Evolutionary conservation across 1,284 basidiomycete species (phyloP).

Genomic region (Cutaneotrichosporon mucoides): DNA sequence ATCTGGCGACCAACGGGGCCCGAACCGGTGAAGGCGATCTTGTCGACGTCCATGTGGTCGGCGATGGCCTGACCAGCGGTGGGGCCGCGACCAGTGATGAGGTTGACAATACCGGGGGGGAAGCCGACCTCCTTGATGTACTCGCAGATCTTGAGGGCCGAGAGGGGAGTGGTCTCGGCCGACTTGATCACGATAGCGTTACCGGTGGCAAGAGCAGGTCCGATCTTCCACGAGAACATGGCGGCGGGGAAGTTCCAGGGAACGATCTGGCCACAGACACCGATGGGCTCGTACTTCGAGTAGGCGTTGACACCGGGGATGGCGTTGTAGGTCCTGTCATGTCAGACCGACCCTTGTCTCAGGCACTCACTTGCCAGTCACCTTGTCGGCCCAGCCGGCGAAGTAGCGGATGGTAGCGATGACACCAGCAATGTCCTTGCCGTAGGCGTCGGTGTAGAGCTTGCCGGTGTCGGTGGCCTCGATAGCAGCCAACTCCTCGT

Average conservation of each 20-base stretch:
- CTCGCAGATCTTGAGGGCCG: conserved; percentile 59
- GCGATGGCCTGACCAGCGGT: conserved; percentile 53
- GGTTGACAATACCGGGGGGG: conserved; percentile 83
- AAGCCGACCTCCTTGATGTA: conserved; percentile 77
- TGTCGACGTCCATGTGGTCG: conserved; percentile 71
- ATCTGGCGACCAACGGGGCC: conserved; percentile 77
- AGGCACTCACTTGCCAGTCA: conserved; percentile 57
- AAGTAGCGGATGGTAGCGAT: conserved; percentile 66
- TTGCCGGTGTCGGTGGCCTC: conserved; percentile 79
- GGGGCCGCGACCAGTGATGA: conserved; percentile 69
- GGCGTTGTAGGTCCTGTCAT: conserved; percentile 13
- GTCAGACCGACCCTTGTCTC: neutral
- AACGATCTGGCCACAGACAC: conserved; percentile 75
- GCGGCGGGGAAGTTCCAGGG: conserved; percentile 61
- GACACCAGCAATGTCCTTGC: conserved; percentile 77
- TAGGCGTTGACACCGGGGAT: conserved; percentile 58
- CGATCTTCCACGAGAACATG: conserved; percentile 87
- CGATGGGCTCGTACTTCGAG: conserved; percentile 88
- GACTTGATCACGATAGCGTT: conserved; percentile 27
- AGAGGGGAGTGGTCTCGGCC: conserved; percentile 77
- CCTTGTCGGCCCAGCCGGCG: conserved; percentile 61
- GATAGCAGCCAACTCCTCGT: conserved; percentile 62
- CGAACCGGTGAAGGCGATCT: conserved; percentile 53
- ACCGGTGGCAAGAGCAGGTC: conserved; percentile 73
- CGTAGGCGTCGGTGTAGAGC: conserved; percentile 69